Conservation (phyloP, 768 basidiomycete species). For the Arthromyces matolae region DNA sequence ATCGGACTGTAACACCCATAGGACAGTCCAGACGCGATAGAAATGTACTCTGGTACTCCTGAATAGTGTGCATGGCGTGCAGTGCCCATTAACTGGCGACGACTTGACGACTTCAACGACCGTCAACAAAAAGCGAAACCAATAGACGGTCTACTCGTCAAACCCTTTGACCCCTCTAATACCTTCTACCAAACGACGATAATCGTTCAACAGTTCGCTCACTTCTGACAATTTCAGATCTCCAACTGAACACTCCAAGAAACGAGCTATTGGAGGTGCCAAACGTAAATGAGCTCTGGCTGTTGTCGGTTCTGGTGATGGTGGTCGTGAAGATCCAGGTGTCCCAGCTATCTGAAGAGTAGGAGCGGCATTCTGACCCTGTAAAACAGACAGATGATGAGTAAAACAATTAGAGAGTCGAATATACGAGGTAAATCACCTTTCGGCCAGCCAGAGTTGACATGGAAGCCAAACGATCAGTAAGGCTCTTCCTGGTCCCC, state of each 20-base stretch:
- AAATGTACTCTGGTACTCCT: background rate
- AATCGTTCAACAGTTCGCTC: constrained; percentile 74
- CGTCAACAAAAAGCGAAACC: constrained; percentile 4
- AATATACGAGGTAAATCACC: constrained; percentile 19
- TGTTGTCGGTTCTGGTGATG: constrained; percentile 25
- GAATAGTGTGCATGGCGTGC: background rate
- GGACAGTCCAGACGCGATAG: background rate
- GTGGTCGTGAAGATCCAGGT: constrained; percentile 35
- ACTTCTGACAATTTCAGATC: constrained; percentile 84
- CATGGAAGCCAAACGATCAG: constrained; percentile 79
- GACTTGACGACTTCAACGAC: background rate
- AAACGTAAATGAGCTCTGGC: constrained; percentile 33
- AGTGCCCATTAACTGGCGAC: background rate
- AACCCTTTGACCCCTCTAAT: constrained; percentile 61
- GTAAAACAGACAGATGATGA: constrained; percentile 6
- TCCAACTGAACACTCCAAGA: constrained; percentile 66
- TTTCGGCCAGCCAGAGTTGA: constrained; percentile 54
- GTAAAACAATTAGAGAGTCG: background rate
- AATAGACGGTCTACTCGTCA: constrained; percentile 25
- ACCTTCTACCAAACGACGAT: constrained; percentile 71
- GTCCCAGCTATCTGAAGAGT: constrained; percentile 23
- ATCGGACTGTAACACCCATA: background rate
- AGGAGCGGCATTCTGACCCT: constrained; percentile 25
- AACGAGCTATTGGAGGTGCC: constrained; percentile 63
- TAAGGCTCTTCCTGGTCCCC: constrained; percentile 60